These are phyloP conservation scores for Ceratonia siliqua DNA, from an alignment of 306 rosid species.

Conservation along the genomic window DNA sequence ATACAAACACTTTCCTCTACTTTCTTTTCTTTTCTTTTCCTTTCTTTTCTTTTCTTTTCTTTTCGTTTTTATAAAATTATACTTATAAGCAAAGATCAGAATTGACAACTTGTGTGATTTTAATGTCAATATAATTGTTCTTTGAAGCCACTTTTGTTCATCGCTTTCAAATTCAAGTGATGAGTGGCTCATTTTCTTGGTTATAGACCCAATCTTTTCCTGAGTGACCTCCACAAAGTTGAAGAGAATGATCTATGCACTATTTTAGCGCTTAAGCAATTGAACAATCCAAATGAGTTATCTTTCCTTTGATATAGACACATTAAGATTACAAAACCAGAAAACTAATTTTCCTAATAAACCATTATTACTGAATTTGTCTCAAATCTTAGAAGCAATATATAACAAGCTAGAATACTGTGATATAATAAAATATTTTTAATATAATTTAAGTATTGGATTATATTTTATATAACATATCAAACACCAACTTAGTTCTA, in stretches of 20 bases:
- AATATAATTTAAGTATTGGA: too few relatives aligned
- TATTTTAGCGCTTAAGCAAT: slow-evolving; percentile 88
- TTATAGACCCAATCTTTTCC: slow-evolving; percentile 25
- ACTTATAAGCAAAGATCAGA: slow-evolving; percentile 82
- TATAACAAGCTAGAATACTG: too few relatives aligned
- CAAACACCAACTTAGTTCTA: too few relatives aligned
- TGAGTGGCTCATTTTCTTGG: slow-evolving; percentile 35
- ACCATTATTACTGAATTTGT: background rate
- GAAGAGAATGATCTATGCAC: slow-evolving; percentile 40
- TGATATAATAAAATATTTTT: too few relatives aligned
- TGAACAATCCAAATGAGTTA: slow-evolving; percentile 37
- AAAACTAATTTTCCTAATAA: background rate
- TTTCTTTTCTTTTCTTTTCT: background rate
- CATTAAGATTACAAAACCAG: slow-evolving; percentile 30
- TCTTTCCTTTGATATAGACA: slow-evolving; percentile 47
- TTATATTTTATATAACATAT: too few relatives aligned
- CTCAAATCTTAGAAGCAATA: too few relatives aligned
- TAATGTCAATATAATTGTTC: slow-evolving; percentile 42
- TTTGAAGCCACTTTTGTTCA: slow-evolving; percentile 76
- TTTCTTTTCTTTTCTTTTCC: background rate
- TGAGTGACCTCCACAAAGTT: slow-evolving; percentile 50
- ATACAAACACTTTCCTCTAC: background rate
- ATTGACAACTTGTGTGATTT: slow-evolving; percentile 21
- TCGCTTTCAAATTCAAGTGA: slow-evolving; percentile 47
- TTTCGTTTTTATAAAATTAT: slow-evolving; percentile 3